Evolutionary conservation across 2,329 filamentous ascomycete genomes (phyloP).

Genomic region (Penicillium carneum): DNA sequence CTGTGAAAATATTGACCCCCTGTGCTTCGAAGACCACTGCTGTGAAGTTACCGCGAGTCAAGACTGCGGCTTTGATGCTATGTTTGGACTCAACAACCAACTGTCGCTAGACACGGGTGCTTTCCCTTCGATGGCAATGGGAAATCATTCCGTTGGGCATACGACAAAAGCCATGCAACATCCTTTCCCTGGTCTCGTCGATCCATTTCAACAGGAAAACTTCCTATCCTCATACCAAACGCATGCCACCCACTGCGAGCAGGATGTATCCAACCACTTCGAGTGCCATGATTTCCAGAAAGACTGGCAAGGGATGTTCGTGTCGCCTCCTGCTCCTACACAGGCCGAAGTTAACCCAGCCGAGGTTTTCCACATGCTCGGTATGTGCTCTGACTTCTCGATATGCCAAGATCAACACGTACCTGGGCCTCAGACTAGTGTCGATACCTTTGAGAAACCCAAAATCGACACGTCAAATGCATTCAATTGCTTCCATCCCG

Average conservation of each 20-base stretch:
- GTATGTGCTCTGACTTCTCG: slow-evolving; percentile 44
- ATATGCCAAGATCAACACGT: slow-evolving; percentile 39
- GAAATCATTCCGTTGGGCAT: slow-evolving; percentile 29
- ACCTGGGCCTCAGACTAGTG: slow-evolving; percentile 28
- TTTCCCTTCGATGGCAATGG: slow-evolving; percentile 35
- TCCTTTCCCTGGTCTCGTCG: slow-evolving; percentile 24
- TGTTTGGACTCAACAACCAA: slow-evolving; percentile 44
- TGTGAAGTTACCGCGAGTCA: slow-evolving; percentile 35
- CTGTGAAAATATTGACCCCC: slow-evolving; percentile 43
- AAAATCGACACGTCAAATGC: slow-evolving; percentile 35
- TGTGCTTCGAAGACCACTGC: slow-evolving; percentile 52
- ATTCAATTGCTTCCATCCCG: slow-evolving; percentile 43
- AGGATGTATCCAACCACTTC: slow-evolving; percentile 39
- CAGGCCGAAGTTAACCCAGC: slow-evolving; percentile 45
- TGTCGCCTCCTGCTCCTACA: slow-evolving; percentile 33
- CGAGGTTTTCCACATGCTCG: slow-evolving; percentile 49
- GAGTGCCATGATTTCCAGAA: slow-evolving; percentile 43
- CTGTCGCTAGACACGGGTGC: slow-evolving; percentile 42
- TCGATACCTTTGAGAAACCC: slow-evolving; percentile 31
- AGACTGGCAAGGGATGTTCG: slow-evolving; percentile 37
- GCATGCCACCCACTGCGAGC: slow-evolving; percentile 34
- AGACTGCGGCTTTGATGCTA: slow-evolving; percentile 42
- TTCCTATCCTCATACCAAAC: slow-evolving; percentile 38
- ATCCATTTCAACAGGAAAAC: slow-evolving; percentile 34
- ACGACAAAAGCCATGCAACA: slow-evolving; percentile 34